Conservation (phyloP, 371 early-diverging fungal species). For the Mucor indicus region DNA sequence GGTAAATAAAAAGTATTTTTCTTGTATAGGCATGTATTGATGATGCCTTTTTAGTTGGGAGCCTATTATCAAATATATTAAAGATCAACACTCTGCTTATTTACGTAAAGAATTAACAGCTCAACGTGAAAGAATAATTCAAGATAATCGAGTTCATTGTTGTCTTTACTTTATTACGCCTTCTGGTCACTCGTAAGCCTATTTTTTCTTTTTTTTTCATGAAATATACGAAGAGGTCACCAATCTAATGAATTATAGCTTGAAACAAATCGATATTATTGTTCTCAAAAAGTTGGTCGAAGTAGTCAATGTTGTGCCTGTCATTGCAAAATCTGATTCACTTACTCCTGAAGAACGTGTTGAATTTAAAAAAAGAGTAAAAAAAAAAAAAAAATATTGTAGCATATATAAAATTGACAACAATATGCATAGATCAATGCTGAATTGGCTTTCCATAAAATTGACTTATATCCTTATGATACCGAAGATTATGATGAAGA, state of each 20-base stretch:
- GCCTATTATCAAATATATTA: constrained; percentile 88
- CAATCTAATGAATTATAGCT: too few species aligned
- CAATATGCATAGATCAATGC: constrained; percentile 86
- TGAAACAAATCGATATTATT: constrained; percentile 79
- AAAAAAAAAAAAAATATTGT: too few species aligned
- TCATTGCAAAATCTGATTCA: constrained; percentile 86
- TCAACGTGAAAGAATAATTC: constrained; percentile 77
- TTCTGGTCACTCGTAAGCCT: constrained; percentile 66
- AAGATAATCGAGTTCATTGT: constrained; percentile 81
- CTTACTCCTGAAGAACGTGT: constrained; percentile 75
- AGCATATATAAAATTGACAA: too few species aligned
- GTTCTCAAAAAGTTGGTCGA: constrained; percentile 72
- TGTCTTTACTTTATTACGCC: constrained; percentile 78
- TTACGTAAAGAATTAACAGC: constrained; percentile 86
- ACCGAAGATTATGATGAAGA: constrained; percentile 71
- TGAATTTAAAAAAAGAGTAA: constrained; percentile 69
- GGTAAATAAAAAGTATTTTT: too few species aligned
- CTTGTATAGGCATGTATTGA: too few species aligned
- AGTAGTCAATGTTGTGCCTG: constrained; percentile 82
- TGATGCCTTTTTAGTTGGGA: constrained; percentile 87
- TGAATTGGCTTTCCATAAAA: constrained; percentile 90
- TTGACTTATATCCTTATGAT: constrained; percentile 85
- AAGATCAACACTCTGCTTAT: constrained; percentile 89
- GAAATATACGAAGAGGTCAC: too few species aligned
- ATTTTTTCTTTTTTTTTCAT: too few species aligned